Evolutionary conservation across 1,284 basidiomycete genomes (phyloP).

Genomic region (Golubevia pallescens): DNA sequence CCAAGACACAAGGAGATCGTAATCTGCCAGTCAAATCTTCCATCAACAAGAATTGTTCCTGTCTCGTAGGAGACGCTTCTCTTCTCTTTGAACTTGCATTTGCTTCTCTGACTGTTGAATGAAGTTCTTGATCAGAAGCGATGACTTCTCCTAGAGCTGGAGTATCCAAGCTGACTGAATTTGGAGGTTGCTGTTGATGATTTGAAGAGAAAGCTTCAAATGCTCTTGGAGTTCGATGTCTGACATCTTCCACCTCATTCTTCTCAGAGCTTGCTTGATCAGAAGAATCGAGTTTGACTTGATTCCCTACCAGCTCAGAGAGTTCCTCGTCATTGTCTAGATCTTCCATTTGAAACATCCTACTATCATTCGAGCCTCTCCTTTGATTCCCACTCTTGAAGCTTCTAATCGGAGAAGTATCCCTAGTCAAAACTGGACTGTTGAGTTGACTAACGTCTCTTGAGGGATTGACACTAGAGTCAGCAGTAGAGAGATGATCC

Average conservation of each 20-base stretch:
- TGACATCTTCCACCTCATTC: not conserved
- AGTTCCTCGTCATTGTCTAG: conserved; percentile 1
- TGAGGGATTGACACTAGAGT: too few relatives aligned
- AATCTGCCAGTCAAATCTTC: conserved; percentile 96
- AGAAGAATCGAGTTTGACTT: not conserved
- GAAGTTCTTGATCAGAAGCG: not conserved
- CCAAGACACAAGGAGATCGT: conserved; percentile 91
- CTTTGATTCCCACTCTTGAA: not conserved
- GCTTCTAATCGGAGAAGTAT: not conserved
- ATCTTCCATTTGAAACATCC: conserved; percentile 15
- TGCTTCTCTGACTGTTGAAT: too few relatives aligned
- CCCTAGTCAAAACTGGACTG: not conserved
- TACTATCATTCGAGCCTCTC: conserved; percentile 1
- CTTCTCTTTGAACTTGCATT: too few relatives aligned
- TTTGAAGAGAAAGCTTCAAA: not conserved
- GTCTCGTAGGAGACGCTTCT: conserved; percentile 63
- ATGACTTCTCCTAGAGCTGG: not conserved
- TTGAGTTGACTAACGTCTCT: too few relatives aligned
- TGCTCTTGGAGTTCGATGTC: not conserved
- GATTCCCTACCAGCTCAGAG: not conserved
- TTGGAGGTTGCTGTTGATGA: not conserved
- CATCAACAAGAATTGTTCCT: conserved; percentile 98
- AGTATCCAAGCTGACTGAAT: not conserved
- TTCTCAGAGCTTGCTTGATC: not conserved
- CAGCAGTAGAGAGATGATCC: too few relatives aligned